These are phyloP conservation scores for Aspergillus spinulosporus DNA, from an alignment of 2,329 filamentous ascomycete species.

Conservation along the genomic window DNA sequence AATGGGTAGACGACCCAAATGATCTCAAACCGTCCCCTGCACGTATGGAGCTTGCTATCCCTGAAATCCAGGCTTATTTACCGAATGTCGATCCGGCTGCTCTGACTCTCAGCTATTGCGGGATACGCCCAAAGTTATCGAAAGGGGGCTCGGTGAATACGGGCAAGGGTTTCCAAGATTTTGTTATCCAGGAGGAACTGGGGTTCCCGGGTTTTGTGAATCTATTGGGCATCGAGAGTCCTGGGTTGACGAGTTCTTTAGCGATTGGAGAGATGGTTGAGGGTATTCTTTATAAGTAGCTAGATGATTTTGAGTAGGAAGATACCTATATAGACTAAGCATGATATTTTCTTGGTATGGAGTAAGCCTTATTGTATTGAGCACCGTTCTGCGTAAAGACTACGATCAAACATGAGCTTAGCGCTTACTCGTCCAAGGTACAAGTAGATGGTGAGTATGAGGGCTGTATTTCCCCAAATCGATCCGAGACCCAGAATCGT, in stretches of 20 bases:
- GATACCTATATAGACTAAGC: background rate
- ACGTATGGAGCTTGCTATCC: constrained; percentile 66
- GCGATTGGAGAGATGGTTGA: constrained; percentile 81
- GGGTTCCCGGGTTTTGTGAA: constrained; percentile 84
- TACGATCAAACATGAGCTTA: too few relatives aligned
- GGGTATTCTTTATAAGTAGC: constrained; percentile 49
- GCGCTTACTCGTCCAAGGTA: too few relatives aligned
- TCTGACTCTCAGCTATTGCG: constrained; percentile 81
- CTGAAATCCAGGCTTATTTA: constrained; percentile 76
- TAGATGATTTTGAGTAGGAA: too few relatives aligned
- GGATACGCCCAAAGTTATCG: constrained; percentile 82
- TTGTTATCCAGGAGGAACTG: constrained; percentile 74
- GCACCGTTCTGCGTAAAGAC: too few relatives aligned
- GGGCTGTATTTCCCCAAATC: too few relatives aligned
- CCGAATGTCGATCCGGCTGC: constrained; percentile 67
- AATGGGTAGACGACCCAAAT: constrained; percentile 75
- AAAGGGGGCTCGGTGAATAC: constrained; percentile 57
- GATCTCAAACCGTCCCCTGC: constrained; percentile 70
- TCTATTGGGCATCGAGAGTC: constrained; percentile 88
- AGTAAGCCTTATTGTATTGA: background rate
- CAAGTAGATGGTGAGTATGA: too few relatives aligned
- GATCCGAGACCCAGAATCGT: too few relatives aligned
- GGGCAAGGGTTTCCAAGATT: constrained; percentile 73
- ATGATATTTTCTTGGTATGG: constrained; percentile 14
- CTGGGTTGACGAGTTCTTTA: constrained; percentile 81